A percentile compares a stretch with the other conserved stretches of the same genome.
Conservation (phyloP, 1,139 yeast species). For the Lodderomyces elongisporus region DNA sequence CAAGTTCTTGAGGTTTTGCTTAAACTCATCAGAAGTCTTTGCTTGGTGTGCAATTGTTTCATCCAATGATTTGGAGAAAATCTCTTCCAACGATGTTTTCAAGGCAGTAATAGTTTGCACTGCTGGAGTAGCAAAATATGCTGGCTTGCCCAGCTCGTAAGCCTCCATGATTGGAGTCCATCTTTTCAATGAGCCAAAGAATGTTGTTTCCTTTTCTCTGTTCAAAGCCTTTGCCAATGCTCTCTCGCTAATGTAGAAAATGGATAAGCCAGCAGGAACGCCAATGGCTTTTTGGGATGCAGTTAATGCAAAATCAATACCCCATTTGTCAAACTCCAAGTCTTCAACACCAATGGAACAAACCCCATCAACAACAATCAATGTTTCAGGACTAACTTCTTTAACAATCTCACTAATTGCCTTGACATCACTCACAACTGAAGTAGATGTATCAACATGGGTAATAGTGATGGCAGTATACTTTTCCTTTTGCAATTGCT, state of each 20-base stretch:
- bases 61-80: slow-evolving; percentile 56
- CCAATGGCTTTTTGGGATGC: slow-evolving; percentile 97
- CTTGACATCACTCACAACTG: slow-evolving; percentile 74
- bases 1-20: slow-evolving; percentile 46
- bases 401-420: slow-evolving; percentile 59
- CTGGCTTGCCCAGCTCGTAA: slow-evolving; percentile 75
- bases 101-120: slow-evolving; percentile 82
- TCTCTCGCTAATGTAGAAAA: slow-evolving; percentile 70
- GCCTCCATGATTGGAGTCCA: slow-evolving; percentile 91
- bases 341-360: slow-evolving; percentile 90
- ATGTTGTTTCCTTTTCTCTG: slow-evolving; percentile 53
- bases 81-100: slow-evolving; percentile 71
- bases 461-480: slow-evolving; percentile 80
- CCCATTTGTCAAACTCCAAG: slow-evolving; percentile 85
- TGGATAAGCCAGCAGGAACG: slow-evolving; percentile 86
- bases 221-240: slow-evolving; percentile 61
- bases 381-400: slow-evolving; percentile 67
- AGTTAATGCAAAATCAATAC: slow-evolving; percentile 78
- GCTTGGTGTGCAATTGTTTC: slow-evolving; percentile 62
- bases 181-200: slow-evolving; percentile 71
- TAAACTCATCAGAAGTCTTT: slow-evolving; percentile 60
- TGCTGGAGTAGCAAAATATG: slow-evolving; percentile 93
- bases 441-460: slow-evolving; percentile 95
- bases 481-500: slow-evolving; percentile 43
- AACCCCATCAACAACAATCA: slow-evolving; percentile 87